A percentile compares a stretch with the other conserved stretches of the same genome.
phyloP scores from a whole-genome alignment of 805 yeast species.

The Kurtzmaniella fragi region DNA sequence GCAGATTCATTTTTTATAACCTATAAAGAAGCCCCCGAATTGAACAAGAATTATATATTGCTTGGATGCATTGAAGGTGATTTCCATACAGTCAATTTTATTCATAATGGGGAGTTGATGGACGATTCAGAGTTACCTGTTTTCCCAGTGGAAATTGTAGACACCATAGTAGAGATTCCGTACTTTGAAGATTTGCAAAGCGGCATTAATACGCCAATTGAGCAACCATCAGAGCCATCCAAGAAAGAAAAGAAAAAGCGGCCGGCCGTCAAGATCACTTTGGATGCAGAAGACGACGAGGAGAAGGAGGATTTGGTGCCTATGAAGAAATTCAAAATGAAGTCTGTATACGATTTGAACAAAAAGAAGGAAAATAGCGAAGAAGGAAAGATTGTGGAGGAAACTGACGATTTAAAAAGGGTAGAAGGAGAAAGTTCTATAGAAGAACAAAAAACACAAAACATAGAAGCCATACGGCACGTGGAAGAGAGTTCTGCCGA shows the following conservation, averaged over 20 bases:
- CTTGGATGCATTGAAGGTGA: conserved; percentile 59
- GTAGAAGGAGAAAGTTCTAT: conserved; percentile 5
- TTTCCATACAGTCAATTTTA: conserved; percentile 46
- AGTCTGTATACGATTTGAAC: conserved; percentile 36
- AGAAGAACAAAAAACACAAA: conserved; percentile 9
- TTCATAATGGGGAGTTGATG: conserved; percentile 43
- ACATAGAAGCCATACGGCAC: not conserved
- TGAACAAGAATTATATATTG: conserved; percentile 35
- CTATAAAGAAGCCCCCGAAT: conserved; percentile 39
- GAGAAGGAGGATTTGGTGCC: conserved; percentile 14
- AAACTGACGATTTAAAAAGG: not conserved
- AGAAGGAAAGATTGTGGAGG: conserved; percentile 1
- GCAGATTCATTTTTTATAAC: conserved; percentile 40
- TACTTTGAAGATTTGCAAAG: conserved; percentile 42
- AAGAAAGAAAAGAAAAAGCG: conserved; percentile 18
- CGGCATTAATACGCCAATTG: conserved; percentile 1
- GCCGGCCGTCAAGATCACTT: conserved; percentile 26
- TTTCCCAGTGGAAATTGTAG: conserved; percentile 45
- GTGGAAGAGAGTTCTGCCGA: not conserved
- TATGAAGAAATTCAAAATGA: conserved; percentile 24
- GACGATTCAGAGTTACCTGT: conserved; percentile 38
- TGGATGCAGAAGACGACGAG: conserved; percentile 36
- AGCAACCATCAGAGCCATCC: conserved; percentile 5
- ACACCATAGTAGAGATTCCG: conserved; percentile 37
- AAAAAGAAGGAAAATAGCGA: conserved; percentile 2